These are phyloP conservation scores for Gracilariopsis chorda DNA, from an alignment of 23 red algal genomes.

Conservation along the genomic window DNA sequence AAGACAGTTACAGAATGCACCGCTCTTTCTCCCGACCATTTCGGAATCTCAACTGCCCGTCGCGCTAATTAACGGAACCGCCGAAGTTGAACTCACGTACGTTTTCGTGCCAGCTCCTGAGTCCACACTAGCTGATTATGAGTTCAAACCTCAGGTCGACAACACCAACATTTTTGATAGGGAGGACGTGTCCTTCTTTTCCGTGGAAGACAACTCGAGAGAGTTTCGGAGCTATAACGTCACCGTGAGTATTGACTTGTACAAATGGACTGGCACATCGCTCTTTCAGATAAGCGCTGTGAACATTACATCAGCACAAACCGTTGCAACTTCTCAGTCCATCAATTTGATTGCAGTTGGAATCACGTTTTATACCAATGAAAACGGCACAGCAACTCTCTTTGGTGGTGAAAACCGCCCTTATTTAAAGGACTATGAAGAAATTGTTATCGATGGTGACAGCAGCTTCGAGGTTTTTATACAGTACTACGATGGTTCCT, in stretches of 20 bases:
- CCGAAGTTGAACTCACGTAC: constrained; percentile 9
- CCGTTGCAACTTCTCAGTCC: constrained; percentile 21
- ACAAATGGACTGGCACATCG: constrained; percentile 37
- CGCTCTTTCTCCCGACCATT: neutral
- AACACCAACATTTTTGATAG: neutral
- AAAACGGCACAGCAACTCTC: neutral
- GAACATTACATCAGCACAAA: constrained; percentile 18
- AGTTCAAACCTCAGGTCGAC: neutral
- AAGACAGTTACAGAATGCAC: constrained; percentile 7
- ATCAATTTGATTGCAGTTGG: constrained; percentile 28
- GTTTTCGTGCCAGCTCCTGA: neutral
- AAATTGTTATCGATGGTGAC: neutral
- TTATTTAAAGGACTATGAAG: neutral
- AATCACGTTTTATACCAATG: constrained; percentile 21
- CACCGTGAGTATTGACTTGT: constrained; percentile 43
- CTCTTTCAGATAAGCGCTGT: constrained; percentile 18
- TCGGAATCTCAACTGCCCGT: neutral
- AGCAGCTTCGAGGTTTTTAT: constrained; percentile 39
- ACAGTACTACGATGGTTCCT: constrained; percentile 59
- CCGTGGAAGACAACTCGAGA: constrained; percentile 24
- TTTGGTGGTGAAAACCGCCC: constrained; percentile 9
- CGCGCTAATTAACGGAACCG: constrained; percentile 14
- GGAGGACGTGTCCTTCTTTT: constrained; percentile 9
- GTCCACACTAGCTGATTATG: constrained; percentile 2
- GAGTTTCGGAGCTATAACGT: constrained; percentile 34